Base-by-base conservation (phyloP, 257 asterid species). In the Capsicum chinense region DNA sequence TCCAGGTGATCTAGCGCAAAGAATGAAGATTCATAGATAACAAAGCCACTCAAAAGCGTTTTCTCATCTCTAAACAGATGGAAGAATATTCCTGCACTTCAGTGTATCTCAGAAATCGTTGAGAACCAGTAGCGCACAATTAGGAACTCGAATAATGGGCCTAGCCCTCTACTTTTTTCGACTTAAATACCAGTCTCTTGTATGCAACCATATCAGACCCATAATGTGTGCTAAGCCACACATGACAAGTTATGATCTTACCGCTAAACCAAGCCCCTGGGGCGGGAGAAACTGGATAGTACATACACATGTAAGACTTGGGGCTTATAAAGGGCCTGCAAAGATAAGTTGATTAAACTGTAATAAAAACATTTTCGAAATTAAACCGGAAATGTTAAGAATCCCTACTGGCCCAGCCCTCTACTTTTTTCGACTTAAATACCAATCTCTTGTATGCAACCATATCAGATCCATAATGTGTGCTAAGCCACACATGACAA, bases 11-110 rank as follows among this genome's bases (percentile, higher is more conserved):
- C 63, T 6, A 26, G 48, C 48, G 14, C 50, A 76, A 26, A 54
- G 80, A 83, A 42, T 48, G 68, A 62, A 54, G 56, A 13, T 35
- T 26, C 15, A 60, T 44, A 50, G 14, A 48, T 66, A 26, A 58
- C 0, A 78, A 11, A 78, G 15, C 62, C 64, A 78, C 15, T 78
- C 82, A 54, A 78, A 37, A 78, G 48, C 9, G 3, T 26, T 14
- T 66, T 48, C 54, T 37, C 47, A 13, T 26, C 15, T 14, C 47
- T 4, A 78, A 14, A 54, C 16, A 78, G 82, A 78, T 76, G 64
- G 50, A 78, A 78, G 82, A 19, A 78, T 26, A 52, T 21, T 47
- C 19, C 21, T 76, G 81, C 63, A 52, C 21, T 76, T 13, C 14
- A 54, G 47, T 52, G 52, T 26, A 26, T 26, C 33, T 26, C 33